Evolutionary conservation across 495 filamentous ascomycete genomes (phyloP), one percentile per base, ranked within the genome.

Genomic region (Aspergillus asperescens): DNA sequence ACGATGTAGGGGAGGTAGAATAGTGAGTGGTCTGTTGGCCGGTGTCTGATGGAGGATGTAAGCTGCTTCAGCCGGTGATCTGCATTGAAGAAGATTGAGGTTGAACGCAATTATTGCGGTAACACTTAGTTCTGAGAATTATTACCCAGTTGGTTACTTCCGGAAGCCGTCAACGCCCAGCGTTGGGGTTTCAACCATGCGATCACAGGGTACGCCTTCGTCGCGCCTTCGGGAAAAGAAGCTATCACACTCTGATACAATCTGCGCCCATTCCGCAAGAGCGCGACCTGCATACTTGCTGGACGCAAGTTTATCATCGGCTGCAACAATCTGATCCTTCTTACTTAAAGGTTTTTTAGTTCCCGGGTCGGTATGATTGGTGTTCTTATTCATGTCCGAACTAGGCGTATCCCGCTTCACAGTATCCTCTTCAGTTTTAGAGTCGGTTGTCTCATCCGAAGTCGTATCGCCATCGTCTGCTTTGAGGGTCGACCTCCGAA

Each of bases 181-280:
- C 25, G 78, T 83, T 19, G 93, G 93, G 22, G 91, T 92, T 68
- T 98, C 93, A 38, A 98, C 87, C 55, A 84, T 75, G 42, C 73
- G 79, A 60, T 92, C 77, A 6, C 70, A 71, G 7, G 88, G 82
- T 12, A 95, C 86, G 40, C 93, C 93, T 67, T 98, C 93, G 32
- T 83, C 83, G 54, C 84, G 86, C 51, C 93, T 79, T 23, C 92
- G 78, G 24, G 95, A 88, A 40, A 92, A 88, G 68, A 98, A 98
- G 61, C 83, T 89, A 63, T 97, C 90, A 70, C 85, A 91, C 66
- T 98, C 93, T 20, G 77, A 77, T 7, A 96, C 84, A 29, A 96
- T 80, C 18, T 88, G 69, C 12, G 82, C 74, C 93, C 93, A 98
- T 67, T 98, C 93, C 1, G 92, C 90, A 44, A 98, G 76, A 1